These are phyloP conservation scores for Curvularia sp. DNA, from an alignment of 2,329 filamentous ascomycete species.

Conservation along the genomic window DNA sequence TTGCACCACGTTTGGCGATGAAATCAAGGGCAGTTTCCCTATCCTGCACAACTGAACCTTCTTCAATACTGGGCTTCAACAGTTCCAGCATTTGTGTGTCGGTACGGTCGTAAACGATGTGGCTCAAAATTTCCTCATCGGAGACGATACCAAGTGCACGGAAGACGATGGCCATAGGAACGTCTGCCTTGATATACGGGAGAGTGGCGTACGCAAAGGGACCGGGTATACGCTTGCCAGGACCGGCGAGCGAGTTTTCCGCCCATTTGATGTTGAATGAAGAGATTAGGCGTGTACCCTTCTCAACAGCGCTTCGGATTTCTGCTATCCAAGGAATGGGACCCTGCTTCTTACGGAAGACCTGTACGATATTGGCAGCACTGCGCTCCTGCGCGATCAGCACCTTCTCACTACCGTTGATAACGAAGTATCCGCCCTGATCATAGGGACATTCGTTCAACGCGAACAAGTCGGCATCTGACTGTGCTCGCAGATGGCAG, in stretches of 20 bases:
- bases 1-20: slow-evolving; percentile 89
- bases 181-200: slow-evolving; percentile 91
- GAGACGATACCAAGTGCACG: slow-evolving; percentile 94
- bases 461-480: slow-evolving; percentile 84
- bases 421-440: slow-evolving; percentile 98
- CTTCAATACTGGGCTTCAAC: slow-evolving; percentile 95
- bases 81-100: slow-evolving; percentile 98
- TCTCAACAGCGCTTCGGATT: slow-evolving; percentile 94
- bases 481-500: slow-evolving; percentile 84
- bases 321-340: slow-evolving; percentile 93
- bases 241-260: slow-evolving; percentile 78
- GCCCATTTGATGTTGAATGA: slow-evolving; percentile 90
- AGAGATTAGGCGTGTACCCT: slow-evolving; percentile 92
- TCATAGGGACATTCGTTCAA: slow-evolving; percentile 98
- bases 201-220: slow-evolving; percentile 89
- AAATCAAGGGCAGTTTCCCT: slow-evolving; percentile 92
- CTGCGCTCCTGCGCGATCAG: slow-evolving; percentile 97
- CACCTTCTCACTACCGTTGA: slow-evolving; percentile 99
- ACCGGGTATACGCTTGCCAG: slow-evolving; percentile 79
- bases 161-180: slow-evolving; percentile 95
- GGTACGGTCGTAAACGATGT: slow-evolving; percentile 94
- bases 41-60: slow-evolving; percentile 95
- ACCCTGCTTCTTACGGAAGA: slow-evolving; percentile 98
- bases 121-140: slow-evolving; percentile 96
- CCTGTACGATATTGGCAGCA: slow-evolving; percentile 97